phyloP scores from a whole-genome alignment of 306 rosid genomes.

The Acacia confusa region DNA sequence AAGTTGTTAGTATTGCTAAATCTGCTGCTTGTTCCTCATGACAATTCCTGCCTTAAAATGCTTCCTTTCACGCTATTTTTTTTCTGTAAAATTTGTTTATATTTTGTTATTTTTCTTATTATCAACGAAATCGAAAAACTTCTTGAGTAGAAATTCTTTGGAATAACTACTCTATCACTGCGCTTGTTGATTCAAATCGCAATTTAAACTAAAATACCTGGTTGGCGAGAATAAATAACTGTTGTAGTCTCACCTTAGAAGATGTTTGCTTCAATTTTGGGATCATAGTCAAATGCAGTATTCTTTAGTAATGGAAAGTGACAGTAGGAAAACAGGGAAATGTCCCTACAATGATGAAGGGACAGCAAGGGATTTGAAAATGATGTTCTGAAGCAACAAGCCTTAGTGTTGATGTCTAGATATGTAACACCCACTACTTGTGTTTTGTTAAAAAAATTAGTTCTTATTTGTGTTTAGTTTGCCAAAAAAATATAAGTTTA shows the following conservation, averaged over 20 bases:
- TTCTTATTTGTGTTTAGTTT: background rate
- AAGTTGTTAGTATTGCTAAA: background rate
- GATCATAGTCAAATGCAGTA: background rate
- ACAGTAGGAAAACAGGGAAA: background rate
- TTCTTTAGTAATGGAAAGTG: background rate
- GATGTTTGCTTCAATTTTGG: slow-evolving; percentile 1
- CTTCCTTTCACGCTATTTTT: background rate
- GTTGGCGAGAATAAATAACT: too few species aligned
- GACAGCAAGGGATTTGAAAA: background rate
- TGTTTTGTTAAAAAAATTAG: background rate
- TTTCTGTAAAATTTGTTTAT: background rate
- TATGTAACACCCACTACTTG: background rate
- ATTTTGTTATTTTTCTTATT: background rate
- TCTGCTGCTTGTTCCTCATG: background rate
- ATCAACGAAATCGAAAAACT: background rate
- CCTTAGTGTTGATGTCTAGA: background rate
- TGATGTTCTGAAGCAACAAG: background rate
- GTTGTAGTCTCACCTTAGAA: background rate
- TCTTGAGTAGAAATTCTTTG: background rate
- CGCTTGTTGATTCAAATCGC: background rate
- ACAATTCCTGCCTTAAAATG: background rate
- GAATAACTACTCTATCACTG: background rate
- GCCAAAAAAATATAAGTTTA: background rate
- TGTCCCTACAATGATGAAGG: background rate
- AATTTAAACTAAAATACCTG: background rate